phyloP scores from a whole-genome alignment of 495 filamentous ascomycete species.

The Amniculicola lignicola region DNA sequence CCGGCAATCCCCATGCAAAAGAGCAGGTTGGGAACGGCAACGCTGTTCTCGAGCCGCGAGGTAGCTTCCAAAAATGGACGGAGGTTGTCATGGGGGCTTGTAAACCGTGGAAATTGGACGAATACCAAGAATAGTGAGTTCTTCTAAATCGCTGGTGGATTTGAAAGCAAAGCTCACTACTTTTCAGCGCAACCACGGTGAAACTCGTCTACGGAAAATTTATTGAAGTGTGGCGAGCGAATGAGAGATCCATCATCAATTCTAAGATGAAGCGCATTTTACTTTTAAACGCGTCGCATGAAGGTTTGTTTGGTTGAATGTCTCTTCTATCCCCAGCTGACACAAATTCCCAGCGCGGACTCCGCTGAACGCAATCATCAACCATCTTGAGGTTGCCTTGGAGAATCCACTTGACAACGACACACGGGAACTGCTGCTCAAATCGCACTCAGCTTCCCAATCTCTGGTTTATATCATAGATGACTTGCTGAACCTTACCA shows the following conservation, averaged over 20 bases:
- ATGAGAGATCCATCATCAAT: conserved; percentile 6
- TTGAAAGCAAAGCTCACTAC: no score
- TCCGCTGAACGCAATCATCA: conserved; percentile 16
- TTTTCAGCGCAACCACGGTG: conserved; percentile 14
- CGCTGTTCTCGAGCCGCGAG: conserved; percentile 9
- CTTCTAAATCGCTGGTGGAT: no score
- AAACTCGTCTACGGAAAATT: conserved; percentile 25
- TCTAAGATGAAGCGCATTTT: conserved; percentile 17
- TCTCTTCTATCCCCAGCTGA: neutral
- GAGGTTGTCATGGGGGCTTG: conserved; percentile 12
- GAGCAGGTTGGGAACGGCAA: neutral
- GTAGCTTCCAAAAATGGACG: conserved; percentile 23
- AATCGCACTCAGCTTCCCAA: conserved; percentile 15
- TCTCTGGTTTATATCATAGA: conserved; percentile 22
- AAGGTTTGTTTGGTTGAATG: neutral
- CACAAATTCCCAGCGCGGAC: conserved; percentile 6
- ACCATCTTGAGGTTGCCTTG: conserved; percentile 20
- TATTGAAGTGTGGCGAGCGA: conserved; percentile 20
- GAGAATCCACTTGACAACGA: conserved; percentile 8
- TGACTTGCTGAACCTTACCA: conserved; percentile 18
- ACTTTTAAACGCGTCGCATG: conserved; percentile 15
- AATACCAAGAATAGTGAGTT: conserved; percentile 16
- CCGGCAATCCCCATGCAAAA: conserved; percentile 16
- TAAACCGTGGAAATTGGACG: conserved; percentile 12
- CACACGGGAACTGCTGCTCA: neutral